Conservation (phyloP, 192 early-diverging fungal genomes). For the Backusella morwellensis region DNA sequence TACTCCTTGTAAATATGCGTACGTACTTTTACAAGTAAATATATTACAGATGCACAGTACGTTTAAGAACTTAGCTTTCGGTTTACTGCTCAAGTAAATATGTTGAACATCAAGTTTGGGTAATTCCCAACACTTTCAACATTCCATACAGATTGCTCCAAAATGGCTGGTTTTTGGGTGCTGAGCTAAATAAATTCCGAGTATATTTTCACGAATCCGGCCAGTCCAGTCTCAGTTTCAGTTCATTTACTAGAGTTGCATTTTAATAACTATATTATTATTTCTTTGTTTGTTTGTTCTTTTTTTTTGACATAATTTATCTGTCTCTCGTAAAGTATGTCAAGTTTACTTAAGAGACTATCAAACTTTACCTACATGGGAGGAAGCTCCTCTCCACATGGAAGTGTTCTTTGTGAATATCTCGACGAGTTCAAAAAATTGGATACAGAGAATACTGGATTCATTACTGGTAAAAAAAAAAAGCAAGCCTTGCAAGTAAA, state of each 20-base stretch:
- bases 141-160: background rate
- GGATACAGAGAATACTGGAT: background rate
- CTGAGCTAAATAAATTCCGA: background rate
- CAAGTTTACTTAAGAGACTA: background rate
- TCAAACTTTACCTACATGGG: background rate
- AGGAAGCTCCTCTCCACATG: background rate
- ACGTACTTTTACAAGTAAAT: too few species aligned
- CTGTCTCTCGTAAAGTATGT: background rate
- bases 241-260: background rate
- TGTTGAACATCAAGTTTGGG: background rate
- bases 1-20: too few species aligned
- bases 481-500: background rate
- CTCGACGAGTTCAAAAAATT: background rate
- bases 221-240: background rate
- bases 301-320: background rate
- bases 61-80: too few species aligned
- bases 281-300: background rate
- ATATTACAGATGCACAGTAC: too few species aligned
- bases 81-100: background rate
- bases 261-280: background rate
- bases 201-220: background rate
- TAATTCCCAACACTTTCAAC: background rate
- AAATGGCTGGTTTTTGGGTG: background rate
- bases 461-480: background rate
- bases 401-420: background rate